These are phyloP conservation scores for Apiotrichum akiyoshidainum DNA, from an alignment of 1,284 basidiomycete species.

Conservation along the genomic window DNA sequence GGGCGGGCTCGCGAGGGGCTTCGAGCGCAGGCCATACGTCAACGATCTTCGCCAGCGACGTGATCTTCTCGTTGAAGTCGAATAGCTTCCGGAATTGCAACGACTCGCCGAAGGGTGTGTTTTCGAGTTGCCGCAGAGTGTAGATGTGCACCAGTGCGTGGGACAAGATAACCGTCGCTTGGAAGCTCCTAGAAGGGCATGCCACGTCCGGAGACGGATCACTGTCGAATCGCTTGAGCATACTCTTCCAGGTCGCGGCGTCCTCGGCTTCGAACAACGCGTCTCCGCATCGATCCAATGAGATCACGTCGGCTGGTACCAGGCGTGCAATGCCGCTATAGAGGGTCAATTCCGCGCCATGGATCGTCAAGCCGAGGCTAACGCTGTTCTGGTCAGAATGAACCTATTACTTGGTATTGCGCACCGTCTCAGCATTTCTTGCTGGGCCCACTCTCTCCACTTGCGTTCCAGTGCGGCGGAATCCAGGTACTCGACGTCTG, in stretches of 20 bases:
- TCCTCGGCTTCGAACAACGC: conserved; percentile 16
- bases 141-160: conserved; percentile 10
- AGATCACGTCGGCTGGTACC: neutral
- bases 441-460: conserved; percentile 14
- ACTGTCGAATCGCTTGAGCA: neutral
- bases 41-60: neutral
- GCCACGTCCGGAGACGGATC: neutral
- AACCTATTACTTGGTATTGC: neutral
- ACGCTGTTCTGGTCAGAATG: conserved; percentile 2
- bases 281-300: conserved; percentile 7
- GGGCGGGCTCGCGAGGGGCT: neutral
- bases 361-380: conserved; percentile 10
- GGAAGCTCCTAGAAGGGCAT: neutral
- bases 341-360: conserved; percentile 10
- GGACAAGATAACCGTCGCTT: conserved; percentile 4
- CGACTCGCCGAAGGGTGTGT: neutral
- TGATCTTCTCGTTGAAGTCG: conserved; percentile 7
- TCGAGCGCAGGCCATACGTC: neutral
- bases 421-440: conserved; percentile 11
- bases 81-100: neutral
- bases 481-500: conserved; percentile 5
- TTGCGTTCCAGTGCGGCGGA: neutral
- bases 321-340: conserved; percentile 8
- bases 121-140: conserved; percentile 1
- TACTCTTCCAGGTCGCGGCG: conserved; percentile 6